Base-by-base conservation (phyloP, 1,284 basidiomycete species). In the Porodaedalea pini region DNA sequence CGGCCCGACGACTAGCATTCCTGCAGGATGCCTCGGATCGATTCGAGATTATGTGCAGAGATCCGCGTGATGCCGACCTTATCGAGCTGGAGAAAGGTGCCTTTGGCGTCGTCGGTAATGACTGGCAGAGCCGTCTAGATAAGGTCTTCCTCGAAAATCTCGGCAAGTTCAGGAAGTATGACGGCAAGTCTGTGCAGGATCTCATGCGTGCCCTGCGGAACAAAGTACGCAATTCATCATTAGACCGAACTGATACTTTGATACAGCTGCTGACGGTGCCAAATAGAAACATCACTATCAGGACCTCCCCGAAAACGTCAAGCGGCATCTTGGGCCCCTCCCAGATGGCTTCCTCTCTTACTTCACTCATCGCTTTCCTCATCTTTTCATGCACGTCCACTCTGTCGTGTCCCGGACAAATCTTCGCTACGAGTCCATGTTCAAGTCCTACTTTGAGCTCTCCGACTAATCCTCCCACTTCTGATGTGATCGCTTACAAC, bases 141-240 rank as follows among this genome's bases (percentile, higher is more conserved):
- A 89, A 86, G 66, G 78, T 87, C 13, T 94, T 99, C 70, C 85
- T 95, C 54, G 93, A 96, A 54, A 98, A 94, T 68, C 73, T 99
- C 51, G 94, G 95, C 60, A 98, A 98, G 73, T 98, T 94, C 75
- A 80, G 94, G 66, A 95, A 98, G 72, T 99, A 99, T 70, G 94
- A 98, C 68, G 90, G 90, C 21, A 78, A 78, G 65, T 91, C 88
- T 43, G 89, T 99, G 4, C 90, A 97, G 64, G 97, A 99, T 73
- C 74, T 99, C 21, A 71, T 99, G 53, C 81, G 96, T 45, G 97
- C 95, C 1, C 75, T 99, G 69, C 78, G 97, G 60, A 99, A 99
- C 72, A 99, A 99, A 79, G 94, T 92, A 55, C 54, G 83, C 72
- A 32, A 4, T 50, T 54, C 36, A 13, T 55, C 19, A 50, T 25